A percentile compares a stretch with the other conserved stretches of the same genome.
Evolutionary conservation across 139 green algal species (phyloP).

Genomic region (Haematococcus lacustris): DNA sequence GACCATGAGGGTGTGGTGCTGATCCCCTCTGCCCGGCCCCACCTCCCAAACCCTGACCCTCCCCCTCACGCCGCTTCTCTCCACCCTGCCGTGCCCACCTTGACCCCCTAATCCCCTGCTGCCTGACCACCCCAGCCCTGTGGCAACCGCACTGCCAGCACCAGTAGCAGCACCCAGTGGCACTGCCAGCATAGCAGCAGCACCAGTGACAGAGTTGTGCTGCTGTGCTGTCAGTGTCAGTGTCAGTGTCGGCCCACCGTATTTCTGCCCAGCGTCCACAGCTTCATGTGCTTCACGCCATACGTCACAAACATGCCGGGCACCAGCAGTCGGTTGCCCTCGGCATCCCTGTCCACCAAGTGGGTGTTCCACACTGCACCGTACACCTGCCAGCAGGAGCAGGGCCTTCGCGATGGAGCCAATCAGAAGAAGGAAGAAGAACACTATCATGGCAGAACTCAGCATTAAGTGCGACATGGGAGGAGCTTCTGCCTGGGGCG

Average conservation of each 20-base stretch:
- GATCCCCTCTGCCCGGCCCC: not conserved
- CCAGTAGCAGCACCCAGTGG: not conserved
- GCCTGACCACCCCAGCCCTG: too few relatives aligned
- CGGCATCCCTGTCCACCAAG: constrained; percentile 6
- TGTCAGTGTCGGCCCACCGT: not conserved
- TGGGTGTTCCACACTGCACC: constrained; percentile 55
- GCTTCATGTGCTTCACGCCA: constrained; percentile 54
- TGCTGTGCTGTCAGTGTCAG: not conserved
- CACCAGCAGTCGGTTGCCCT: constrained; percentile 9
- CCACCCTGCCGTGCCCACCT: not conserved
- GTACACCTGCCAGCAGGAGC: constrained; percentile 39
- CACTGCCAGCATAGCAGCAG: not conserved
- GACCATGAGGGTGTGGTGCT: too few relatives aligned
- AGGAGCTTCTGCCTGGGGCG: too few relatives aligned
- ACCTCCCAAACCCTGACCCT: not conserved
- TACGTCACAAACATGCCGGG: constrained; percentile 49
- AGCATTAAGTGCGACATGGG: too few relatives aligned
- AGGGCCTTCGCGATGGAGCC: too few relatives aligned
- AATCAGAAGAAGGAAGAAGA: too few relatives aligned
- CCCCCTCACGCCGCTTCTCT: not conserved
- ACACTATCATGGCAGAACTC: too few relatives aligned
- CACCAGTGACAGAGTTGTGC: not conserved
- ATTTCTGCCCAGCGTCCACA: constrained; percentile 25
- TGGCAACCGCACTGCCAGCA: not conserved
- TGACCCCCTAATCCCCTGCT: too few relatives aligned